phyloP scores from a whole-genome alignment of 2,329 filamentous ascomycete genomes.

The Emmonsiellopsis sp. region DNA sequence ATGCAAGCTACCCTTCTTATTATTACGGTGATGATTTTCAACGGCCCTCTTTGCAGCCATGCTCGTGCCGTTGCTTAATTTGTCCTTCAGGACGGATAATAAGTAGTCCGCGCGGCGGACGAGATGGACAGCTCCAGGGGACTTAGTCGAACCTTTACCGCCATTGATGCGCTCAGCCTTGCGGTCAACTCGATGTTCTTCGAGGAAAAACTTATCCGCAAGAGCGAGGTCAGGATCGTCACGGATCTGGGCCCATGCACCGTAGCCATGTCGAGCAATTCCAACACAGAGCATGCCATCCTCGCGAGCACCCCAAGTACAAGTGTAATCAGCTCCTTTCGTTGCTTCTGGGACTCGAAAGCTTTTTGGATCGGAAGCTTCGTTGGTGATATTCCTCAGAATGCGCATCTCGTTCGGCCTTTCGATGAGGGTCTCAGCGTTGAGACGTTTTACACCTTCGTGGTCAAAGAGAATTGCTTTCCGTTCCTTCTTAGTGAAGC shows the following conservation, averaged over 20 bases:
- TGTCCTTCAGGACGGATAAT: conserved; percentile 85
- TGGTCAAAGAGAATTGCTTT: conserved; percentile 96
- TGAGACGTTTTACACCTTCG: conserved; percentile 84
- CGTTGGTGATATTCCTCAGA: conserved; percentile 62
- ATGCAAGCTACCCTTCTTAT: conserved; percentile 56
- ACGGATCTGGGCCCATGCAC: conserved; percentile 88
- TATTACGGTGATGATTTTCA: conserved; percentile 91
- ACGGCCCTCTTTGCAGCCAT: conserved; percentile 66
- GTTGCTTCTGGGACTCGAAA: conserved; percentile 88
- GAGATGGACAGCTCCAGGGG: conserved; percentile 92
- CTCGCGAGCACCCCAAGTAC: conserved; percentile 83
- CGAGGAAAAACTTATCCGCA: conserved; percentile 84
- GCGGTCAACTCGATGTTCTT: conserved; percentile 96
- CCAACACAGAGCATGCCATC: conserved; percentile 96
- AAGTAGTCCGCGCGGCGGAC: conserved; percentile 92
- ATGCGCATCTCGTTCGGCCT: conserved; percentile 82
- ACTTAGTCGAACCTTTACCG: conserved; percentile 52
- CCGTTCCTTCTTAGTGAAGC: conserved; percentile 89
- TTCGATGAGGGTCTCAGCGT: conserved; percentile 89
- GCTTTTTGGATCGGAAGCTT: conserved; percentile 56
- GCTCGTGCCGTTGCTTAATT: conserved; percentile 56
- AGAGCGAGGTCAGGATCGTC: conserved; percentile 83
- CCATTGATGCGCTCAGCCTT: conserved; percentile 75
- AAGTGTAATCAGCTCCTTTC: conserved; percentile 85
- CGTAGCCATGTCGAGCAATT: conserved; percentile 87